These are phyloP conservation scores for Syncephalastrum contaminatum DNA, from an alignment of 371 early-diverging fungal genomes.

Conservation along the genomic window DNA sequence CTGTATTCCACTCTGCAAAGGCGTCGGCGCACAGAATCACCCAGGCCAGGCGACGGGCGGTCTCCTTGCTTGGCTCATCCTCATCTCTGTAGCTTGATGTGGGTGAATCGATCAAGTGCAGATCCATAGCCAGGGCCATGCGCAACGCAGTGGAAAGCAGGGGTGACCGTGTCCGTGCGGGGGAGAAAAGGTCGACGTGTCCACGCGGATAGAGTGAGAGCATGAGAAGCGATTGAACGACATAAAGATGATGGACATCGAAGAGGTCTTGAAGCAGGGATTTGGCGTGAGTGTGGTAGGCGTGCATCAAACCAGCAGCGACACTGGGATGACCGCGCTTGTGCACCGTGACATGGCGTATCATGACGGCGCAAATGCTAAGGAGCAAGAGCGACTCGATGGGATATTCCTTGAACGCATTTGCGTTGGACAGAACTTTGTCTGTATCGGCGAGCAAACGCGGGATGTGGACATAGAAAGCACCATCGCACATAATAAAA, in stretches of 20 bases:
- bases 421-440: constrained; percentile 29
- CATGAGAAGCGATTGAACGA: constrained; percentile 41
- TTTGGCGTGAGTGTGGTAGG: constrained; percentile 39
- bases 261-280: constrained; percentile 41
- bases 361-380: constrained; percentile 39
- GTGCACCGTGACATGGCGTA: constrained; percentile 37
- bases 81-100: constrained; percentile 1
- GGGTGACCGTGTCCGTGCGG: constrained; percentile 22
- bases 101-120: constrained; percentile 28
- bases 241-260: constrained; percentile 36
- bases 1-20: constrained; percentile 35
- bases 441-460: constrained; percentile 32
- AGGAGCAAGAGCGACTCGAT: constrained; percentile 33
- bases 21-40: constrained; percentile 45
- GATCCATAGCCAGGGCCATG: constrained; percentile 40
- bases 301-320: constrained; percentile 29
- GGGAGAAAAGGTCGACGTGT: constrained; percentile 34
- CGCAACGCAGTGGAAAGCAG: constrained; percentile 26
- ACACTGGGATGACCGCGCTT: constrained; percentile 21
- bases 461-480: constrained; percentile 36
- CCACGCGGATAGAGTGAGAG: constrained; percentile 39
- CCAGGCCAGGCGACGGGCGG: constrained; percentile 40
- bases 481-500: constrained; percentile 40
- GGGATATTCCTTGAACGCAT: constrained; percentile 29
- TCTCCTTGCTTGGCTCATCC: constrained; percentile 33